Conservation (phyloP, 176 grass and related monocot species). For the Stipa capillata region DNA sequence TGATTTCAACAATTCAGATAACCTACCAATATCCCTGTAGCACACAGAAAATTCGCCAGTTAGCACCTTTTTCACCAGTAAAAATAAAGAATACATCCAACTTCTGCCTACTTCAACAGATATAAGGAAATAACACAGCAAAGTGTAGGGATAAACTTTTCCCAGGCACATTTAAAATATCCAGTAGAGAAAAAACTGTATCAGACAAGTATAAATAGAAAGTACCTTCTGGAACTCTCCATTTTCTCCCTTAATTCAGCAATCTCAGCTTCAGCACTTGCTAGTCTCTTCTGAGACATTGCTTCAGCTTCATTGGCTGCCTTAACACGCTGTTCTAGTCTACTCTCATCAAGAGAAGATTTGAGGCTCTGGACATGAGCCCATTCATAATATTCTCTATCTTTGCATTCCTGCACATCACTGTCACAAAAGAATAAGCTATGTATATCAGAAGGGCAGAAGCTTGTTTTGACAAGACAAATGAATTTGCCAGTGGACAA, state of each 20-base stretch:
- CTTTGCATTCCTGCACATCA: constrained; percentile 63
- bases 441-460: constrained; percentile 15
- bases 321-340: constrained; percentile 85
- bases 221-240: constrained; percentile 62
- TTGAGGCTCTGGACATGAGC: constrained; percentile 66
- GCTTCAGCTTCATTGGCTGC: constrained; percentile 95
- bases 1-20: constrained; percentile 65
- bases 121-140: background rate
- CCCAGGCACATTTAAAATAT: too few relatives aligned
- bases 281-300: constrained; percentile 79
- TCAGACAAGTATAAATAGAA: background rate
- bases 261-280: constrained; percentile 86
- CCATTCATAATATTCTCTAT: constrained; percentile 71
- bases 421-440: constrained; percentile 34
- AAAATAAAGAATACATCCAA: background rate
- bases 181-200: background rate
- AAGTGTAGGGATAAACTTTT: background rate
- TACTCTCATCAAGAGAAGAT: constrained; percentile 85
- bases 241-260: constrained; percentile 72
- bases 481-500: background rate
- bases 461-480: background rate
- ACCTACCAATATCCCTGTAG: background rate
- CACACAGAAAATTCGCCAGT: background rate
- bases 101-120: background rate
- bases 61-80: background rate